A percentile compares a stretch with the other conserved stretches of the same genome.
Conservation (phyloP, 2,329 filamentous ascomycete genomes). For the Alternaria sp. region DNA sequence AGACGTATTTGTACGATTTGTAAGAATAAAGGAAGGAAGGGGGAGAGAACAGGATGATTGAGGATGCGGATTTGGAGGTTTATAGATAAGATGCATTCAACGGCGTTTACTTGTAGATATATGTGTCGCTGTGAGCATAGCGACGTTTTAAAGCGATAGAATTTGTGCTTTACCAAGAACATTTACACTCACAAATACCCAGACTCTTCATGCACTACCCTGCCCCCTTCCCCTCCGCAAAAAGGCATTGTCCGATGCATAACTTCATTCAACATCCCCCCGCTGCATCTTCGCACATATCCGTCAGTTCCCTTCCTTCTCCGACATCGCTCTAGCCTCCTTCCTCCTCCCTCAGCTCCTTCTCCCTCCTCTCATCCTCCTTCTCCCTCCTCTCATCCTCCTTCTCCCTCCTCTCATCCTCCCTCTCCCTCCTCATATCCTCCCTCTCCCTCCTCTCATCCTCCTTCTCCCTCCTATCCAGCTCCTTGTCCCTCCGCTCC, state of each 20-base stretch:
- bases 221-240: neutral
- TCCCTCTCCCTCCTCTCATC: no score
- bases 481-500: neutral
- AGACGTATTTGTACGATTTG: neutral
- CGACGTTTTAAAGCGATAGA: slow-evolving; percentile 10
- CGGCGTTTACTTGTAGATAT: slow-evolving; percentile 4
- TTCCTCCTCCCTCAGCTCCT: no score
- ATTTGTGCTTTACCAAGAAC: neutral
- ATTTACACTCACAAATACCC: neutral
- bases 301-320: neutral
- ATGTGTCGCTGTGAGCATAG: neutral
- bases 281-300: neutral
- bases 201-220: neutral
- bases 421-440: no score
- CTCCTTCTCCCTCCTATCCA: no score
- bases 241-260: neutral
- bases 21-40: neutral
- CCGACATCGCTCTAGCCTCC: no score
- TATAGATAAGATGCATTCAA: slow-evolving; percentile 10
- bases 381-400: no score
- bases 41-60: neutral
- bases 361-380: neutral
- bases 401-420: no score
- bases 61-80: neutral
- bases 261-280: neutral